Evolutionary conservation across 169 alveolate genomes (phyloP).

Genomic region (Neospora caninum): DNA sequence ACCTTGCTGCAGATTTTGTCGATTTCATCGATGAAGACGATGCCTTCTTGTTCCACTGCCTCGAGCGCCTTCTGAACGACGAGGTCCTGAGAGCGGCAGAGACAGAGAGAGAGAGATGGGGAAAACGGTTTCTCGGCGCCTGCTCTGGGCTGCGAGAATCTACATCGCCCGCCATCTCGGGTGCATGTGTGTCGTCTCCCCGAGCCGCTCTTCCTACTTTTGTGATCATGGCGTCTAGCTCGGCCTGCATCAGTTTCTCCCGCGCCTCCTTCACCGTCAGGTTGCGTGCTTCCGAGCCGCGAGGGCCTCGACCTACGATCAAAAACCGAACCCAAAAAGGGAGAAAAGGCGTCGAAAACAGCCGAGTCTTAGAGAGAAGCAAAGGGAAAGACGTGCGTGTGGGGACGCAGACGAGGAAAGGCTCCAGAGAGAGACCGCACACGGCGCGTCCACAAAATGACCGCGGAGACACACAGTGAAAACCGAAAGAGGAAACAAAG

Average conservation of each 20-base stretch:
- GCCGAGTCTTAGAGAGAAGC: neutral
- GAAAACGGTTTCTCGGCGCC: no score
- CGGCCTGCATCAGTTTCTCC: constrained; percentile 71
- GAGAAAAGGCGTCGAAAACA: neutral
- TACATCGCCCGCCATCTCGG: no score
- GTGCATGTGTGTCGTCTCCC: no score
- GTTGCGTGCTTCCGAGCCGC: constrained; percentile 65
- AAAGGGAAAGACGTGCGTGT: neutral
- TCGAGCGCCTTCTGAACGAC: constrained; percentile 80
- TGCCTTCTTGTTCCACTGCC: constrained; percentile 86
- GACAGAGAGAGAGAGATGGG: neutral
- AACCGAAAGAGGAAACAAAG: no score
- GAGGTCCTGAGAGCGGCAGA: constrained; percentile 67
- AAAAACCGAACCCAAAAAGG: no score
- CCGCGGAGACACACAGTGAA: no score
- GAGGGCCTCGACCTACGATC: neutral
- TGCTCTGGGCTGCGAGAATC: no score
- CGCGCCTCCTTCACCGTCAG: constrained; percentile 77
- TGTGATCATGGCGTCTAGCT: constrained; percentile 57
- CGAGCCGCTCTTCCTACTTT: constrained; percentile 5
- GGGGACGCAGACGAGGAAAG: no score
- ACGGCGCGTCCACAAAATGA: no score
- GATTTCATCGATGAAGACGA: constrained; percentile 91
- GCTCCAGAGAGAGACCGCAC: no score
- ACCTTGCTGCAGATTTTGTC: constrained; percentile 86